A percentile compares a stretch with the other conserved stretches of the same genome.
Evolutionary conservation across 1,139 yeast species (phyloP).

Genomic region (Pichia cactophila): DNA sequence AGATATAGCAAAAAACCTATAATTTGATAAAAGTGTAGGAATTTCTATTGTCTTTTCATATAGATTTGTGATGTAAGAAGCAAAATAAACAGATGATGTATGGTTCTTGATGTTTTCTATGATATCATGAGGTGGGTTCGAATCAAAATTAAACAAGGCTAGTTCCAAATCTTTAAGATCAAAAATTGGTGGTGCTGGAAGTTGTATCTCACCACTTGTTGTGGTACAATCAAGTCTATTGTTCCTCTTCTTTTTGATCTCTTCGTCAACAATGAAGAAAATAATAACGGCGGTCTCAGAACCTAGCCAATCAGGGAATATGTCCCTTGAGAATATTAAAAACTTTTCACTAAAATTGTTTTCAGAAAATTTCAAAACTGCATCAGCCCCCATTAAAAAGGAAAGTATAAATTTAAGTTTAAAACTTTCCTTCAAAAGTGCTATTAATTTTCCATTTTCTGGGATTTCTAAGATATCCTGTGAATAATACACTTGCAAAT

Average conservation of each 20-base stretch:
- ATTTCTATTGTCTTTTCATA: constrained; percentile 7
- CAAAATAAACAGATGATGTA: constrained; percentile 1
- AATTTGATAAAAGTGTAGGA: constrained; percentile 7
- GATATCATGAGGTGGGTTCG: not conserved
- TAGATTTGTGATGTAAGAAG: constrained; percentile 4
- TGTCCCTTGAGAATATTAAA: constrained; percentile 7
- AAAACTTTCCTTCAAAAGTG: constrained; percentile 1
- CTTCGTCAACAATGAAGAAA: not conserved
- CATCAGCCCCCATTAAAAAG: constrained; percentile 2
- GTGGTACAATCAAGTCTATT: not conserved
- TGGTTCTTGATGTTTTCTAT: not conserved
- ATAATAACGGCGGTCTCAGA: constrained; percentile 2
- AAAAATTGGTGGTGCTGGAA: not conserved
- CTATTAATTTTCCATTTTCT: constrained; percentile 1
- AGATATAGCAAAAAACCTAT: constrained; percentile 11
- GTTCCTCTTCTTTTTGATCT: not conserved
- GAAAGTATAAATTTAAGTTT: not conserved
- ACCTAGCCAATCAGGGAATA: constrained; percentile 11
- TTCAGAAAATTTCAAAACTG: constrained; percentile 4
- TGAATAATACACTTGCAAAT: not conserved
- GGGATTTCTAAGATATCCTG: not conserved
- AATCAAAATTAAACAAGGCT: not conserved
- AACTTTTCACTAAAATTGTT: constrained; percentile 4
- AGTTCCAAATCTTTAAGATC: constrained; percentile 3
- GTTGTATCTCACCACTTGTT: not conserved